Evolutionary conservation across 1,284 basidiomycete species (phyloP), one percentile per base, ranked within the genome.

Genomic region (Irpex rosettiformis): DNA sequence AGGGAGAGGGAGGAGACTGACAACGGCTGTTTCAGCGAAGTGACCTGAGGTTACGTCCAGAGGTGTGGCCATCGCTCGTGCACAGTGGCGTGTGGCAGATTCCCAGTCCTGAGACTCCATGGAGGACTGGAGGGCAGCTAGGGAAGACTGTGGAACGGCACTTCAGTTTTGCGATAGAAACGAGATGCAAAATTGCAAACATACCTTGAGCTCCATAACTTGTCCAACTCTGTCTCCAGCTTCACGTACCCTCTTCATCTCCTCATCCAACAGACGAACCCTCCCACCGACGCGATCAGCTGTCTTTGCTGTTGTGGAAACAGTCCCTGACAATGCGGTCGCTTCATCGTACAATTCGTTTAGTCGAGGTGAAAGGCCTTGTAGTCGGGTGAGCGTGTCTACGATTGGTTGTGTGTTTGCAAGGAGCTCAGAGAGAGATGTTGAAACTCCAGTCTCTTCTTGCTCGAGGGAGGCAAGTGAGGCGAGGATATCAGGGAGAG

Each of bases 81-180:
- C 86, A 73, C 96, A 97, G 68, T 95, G 89, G 62, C 93, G 81
- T 0, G 94, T 89, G 1, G 96, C 96, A 13, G 91, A 86, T 70
- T 98, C 96, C 96, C 96, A 99, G 70, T 99, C 97, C 63, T 89
- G 83, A 58, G 79, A 80, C 40, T 93, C 90, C 40, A 98, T 95
- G 4, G 93, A 83, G 0, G 79, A 72, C 60, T 90, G 86, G 6
- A 98, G 79, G 16, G 86, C 85, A 28, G 83, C 76, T 24, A 99
- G 77, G 0, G 95, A 94, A 8, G 88, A 86, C 93, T 94, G 66
- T 3, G 60, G 55, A 52, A 42, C 13, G 56, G 52, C 58, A 54
- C n/a, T 4, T 40, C 7, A 40, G n/a, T 5, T 5, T 13, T n/a
- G n/a, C 33, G 6, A 4, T 1, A 40, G 4, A n/a, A 40, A 40